phyloP scores from a whole-genome alignment of 345 rosid genomes.

The Syzygium aqueum region DNA sequence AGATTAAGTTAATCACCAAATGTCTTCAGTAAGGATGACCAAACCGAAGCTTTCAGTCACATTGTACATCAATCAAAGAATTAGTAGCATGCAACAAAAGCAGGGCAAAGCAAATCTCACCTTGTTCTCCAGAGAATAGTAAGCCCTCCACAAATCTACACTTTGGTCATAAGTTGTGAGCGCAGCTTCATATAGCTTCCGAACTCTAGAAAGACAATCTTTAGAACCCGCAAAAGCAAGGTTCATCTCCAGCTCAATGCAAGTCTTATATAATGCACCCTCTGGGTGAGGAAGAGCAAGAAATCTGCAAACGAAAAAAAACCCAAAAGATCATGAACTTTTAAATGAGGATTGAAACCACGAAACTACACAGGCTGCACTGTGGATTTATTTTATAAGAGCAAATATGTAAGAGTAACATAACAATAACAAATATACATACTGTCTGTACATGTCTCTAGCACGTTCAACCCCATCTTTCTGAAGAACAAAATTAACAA shows the following conservation, averaged over 20 bases:
- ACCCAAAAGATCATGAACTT: not conserved
- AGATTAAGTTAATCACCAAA: not conserved
- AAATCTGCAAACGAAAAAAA: slow-evolving; percentile 42
- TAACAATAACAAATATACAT: not conserved
- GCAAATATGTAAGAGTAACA: not conserved
- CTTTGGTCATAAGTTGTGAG: slow-evolving; percentile 54
- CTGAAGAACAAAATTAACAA: slow-evolving; percentile 52
- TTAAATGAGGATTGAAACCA: not conserved
- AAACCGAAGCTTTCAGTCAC: not conserved
- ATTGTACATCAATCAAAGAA: not conserved
- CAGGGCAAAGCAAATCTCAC: slow-evolving; percentile 1
- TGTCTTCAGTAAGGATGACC: not conserved
- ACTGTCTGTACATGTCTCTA: slow-evolving; percentile 64
- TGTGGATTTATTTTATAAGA: not conserved
- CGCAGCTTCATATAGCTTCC: slow-evolving; percentile 79
- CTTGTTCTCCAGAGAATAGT: slow-evolving; percentile 65
- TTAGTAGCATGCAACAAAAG: not conserved
- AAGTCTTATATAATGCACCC: slow-evolving; percentile 43
- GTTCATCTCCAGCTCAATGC: slow-evolving; percentile 75
- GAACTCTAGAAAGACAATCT: slow-evolving; percentile 41
- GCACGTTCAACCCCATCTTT: slow-evolving; percentile 55
- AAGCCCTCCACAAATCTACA: slow-evolving; percentile 61
- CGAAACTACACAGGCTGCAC: not conserved
- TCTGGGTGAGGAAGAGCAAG: slow-evolving; percentile 73
- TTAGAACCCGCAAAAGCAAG: slow-evolving; percentile 50